Evolutionary conservation across 805 yeast species (phyloP).

Genomic region (Kregervanrija pseudodelftensis): DNA sequence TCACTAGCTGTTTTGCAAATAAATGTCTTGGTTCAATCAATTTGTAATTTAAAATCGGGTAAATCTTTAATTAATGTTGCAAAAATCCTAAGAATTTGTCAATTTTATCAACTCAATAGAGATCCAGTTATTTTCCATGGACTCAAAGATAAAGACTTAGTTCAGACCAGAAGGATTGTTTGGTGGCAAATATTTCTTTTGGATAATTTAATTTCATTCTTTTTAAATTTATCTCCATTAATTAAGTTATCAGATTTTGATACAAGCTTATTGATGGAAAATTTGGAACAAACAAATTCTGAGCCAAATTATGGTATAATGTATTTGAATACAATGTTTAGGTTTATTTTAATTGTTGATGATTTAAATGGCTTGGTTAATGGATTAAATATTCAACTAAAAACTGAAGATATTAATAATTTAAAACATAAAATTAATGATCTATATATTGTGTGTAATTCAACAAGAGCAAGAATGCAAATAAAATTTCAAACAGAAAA

Average conservation of each 20-base stretch:
- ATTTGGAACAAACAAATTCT: slow-evolving; percentile 1
- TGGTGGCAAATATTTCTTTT: slow-evolving; percentile 64
- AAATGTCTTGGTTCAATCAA: slow-evolving; percentile 18
- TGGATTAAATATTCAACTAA: slow-evolving; percentile 38
- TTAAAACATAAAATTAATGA: slow-evolving; percentile 43
- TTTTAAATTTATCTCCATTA: slow-evolving; percentile 17
- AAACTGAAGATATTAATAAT: slow-evolving; percentile 33
- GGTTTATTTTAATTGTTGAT: slow-evolving; percentile 40
- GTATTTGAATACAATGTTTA: slow-evolving; percentile 18
- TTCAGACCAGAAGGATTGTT: slow-evolving; percentile 47
- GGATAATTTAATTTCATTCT: slow-evolving; percentile 36
- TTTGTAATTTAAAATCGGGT: slow-evolving; percentile 20
- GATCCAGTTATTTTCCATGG: slow-evolving; percentile 52
- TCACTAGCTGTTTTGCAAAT: slow-evolving; percentile 17
- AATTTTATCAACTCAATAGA: slow-evolving; percentile 39
- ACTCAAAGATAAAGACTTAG: slow-evolving; percentile 38
- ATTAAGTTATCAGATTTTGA: slow-evolving; percentile 21
- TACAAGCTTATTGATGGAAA: slow-evolving; percentile 19
- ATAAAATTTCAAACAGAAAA: slow-evolving; percentile 23
- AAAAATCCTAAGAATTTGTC: slow-evolving; percentile 19
- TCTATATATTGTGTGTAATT: slow-evolving; percentile 42
- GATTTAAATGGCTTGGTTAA: slow-evolving; percentile 45
- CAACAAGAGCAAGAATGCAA: slow-evolving; percentile 32
- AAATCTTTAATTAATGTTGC: slow-evolving; percentile 18
- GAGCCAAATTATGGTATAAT: slow-evolving; percentile 10